Evolutionary conservation across 2,329 filamentous ascomycete genomes (phyloP).

Genomic region (Trichoderma pleuroti): DNA sequence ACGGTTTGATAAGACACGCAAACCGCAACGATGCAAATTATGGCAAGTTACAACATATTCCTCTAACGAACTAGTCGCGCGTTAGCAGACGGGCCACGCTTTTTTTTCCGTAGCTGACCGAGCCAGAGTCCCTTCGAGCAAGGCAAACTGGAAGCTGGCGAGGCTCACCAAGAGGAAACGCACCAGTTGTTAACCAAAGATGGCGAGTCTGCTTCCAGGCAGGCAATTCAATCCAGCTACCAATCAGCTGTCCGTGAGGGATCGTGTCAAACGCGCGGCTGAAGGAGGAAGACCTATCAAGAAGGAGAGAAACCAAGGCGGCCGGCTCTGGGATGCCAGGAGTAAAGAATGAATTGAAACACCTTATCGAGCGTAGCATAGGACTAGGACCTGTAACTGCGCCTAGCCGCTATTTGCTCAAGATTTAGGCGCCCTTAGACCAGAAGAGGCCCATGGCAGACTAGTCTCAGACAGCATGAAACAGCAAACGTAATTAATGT

Average conservation of each 20-base stretch:
- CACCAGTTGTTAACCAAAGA: slow-evolving; percentile 31
- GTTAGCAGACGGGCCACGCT: slow-evolving; percentile 23
- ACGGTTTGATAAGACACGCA: slow-evolving; percentile 50
- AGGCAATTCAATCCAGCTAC: slow-evolving; percentile 25
- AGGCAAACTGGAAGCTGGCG: neutral
- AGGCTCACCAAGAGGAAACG: slow-evolving; percentile 29
- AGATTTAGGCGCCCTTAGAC: neutral
- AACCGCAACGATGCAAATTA: slow-evolving; percentile 21
- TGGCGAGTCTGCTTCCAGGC: slow-evolving; percentile 39
- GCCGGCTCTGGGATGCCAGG: neutral
- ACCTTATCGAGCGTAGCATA: neutral
- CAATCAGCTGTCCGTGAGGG: neutral
- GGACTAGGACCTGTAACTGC: neutral
- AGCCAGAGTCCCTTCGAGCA: neutral
- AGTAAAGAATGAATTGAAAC: neutral
- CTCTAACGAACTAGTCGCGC: slow-evolving; percentile 24
- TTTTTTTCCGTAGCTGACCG: neutral
- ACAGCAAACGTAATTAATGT: neutral
- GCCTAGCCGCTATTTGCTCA: neutral
- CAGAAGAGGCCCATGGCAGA: neutral
- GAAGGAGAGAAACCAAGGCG: slow-evolving; percentile 7
- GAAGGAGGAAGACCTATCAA: neutral
- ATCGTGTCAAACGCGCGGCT: slow-evolving; percentile 7
- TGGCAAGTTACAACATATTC: slow-evolving; percentile 34
- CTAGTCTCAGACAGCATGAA: neutral